These are phyloP conservation scores for Boletus huronensis DNA, from an alignment of 768 basidiomycete species.

Conservation along the genomic window DNA sequence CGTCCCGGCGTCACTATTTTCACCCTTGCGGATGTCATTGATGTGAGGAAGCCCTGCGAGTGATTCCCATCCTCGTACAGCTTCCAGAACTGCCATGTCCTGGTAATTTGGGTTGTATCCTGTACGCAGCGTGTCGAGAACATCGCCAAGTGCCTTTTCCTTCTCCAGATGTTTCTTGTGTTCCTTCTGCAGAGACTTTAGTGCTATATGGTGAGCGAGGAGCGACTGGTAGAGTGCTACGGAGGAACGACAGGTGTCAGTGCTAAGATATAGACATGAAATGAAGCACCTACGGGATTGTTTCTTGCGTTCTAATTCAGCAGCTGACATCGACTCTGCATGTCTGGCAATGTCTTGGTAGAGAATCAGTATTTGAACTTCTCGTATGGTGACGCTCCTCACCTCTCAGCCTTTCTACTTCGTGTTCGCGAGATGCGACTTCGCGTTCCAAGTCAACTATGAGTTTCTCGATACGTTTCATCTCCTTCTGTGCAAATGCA, in stretches of 20 bases:
- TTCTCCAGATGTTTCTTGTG: slow-evolving; percentile 70
- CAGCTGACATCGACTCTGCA: slow-evolving; percentile 74
- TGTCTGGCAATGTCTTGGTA: slow-evolving; percentile 73
- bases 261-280: background rate
- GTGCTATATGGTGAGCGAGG: slow-evolving; percentile 64
- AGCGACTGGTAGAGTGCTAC: slow-evolving; percentile 79
- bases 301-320: slow-evolving; percentile 80
- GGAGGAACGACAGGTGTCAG: background rate
- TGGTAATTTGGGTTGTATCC: slow-evolving; percentile 99
- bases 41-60: slow-evolving; percentile 68
- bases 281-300: slow-evolving; percentile 64
- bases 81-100: slow-evolving; percentile 98
- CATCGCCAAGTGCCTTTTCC: slow-evolving; percentile 74
- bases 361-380: background rate
- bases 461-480: slow-evolving; percentile 70
- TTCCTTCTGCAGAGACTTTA: slow-evolving; percentile 73
- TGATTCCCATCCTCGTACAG: slow-evolving; percentile 90
- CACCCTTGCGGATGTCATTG: slow-evolving; percentile 57
- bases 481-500: slow-evolving; percentile 84
- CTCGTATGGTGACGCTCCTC: background rate
- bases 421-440: slow-evolving; percentile 60
- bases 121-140: slow-evolving; percentile 73
- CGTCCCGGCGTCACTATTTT: slow-evolving; percentile 36
- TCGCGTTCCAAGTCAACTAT: slow-evolving; percentile 53
- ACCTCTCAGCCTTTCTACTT: slow-evolving; percentile 76